Evolutionary conservation across 208 protist genomes (phyloP), one percentile per base, ranked within the genome.

Genomic region (Trypanosoma lewisi): DNA sequence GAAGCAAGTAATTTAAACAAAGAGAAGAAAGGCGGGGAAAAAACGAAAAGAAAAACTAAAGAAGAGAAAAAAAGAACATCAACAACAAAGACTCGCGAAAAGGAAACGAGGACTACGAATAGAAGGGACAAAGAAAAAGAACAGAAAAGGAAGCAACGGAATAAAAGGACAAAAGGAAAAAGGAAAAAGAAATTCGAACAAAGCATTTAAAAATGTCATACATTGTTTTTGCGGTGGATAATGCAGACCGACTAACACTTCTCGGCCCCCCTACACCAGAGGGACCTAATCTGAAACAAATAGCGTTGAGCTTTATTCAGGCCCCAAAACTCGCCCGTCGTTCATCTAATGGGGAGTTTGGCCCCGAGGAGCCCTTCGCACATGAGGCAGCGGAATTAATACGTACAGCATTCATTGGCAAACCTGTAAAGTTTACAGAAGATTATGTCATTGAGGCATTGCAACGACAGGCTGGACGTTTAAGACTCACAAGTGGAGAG

Each of bases 301-400:
- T 97, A 28, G 85, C 82, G 25, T 70, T 97, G 51, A 94, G 87
- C 70, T 94, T 79, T 68, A 93, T 97, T 36, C 76, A 95, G 37
- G 83, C 87, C 0, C 89, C 89, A 4, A 85, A 89, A 63, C 67
- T 88, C 33, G 83, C 82, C 0, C 71, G 75, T 14, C 79, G 87
- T 27, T 78, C 60, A 19, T 50, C 72, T 16, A 75, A 51, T 34
- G 85, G 84, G 9, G 86, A 80, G n/a, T 91, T 91, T 57, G 75
- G 73, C 14, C 58, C 67, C 1, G 91, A 97, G 52, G 91, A 97
- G 11, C 88, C 88, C 25, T 97, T 78, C 70, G 87, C 89, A 12
- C 86, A 80, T 80, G 87, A 94, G 60, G 91, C 91, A 9, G 75
- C 71, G 0, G 88, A 97, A 77, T 79, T 94, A 34, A 84, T 95